A percentile compares a stretch with the other conserved stretches of the same genome.
phyloP scores from a whole-genome alignment of 495 filamentous ascomycete genomes.

The Penicillium goetzii region DNA sequence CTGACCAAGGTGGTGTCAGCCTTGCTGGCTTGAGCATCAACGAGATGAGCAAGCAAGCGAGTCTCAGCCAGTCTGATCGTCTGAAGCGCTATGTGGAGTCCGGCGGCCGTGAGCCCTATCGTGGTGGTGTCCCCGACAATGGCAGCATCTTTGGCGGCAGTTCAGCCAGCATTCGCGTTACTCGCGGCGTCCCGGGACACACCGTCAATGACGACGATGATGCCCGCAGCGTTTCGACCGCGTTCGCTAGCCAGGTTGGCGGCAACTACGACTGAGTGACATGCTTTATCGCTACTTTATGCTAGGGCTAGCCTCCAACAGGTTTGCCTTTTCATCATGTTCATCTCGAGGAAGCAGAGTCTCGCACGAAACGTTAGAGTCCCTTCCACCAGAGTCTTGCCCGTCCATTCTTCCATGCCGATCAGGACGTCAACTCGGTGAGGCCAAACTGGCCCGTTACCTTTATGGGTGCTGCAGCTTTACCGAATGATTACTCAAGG shows the following conservation, averaged over 20 bases:
- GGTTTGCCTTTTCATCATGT: constrained; percentile 23
- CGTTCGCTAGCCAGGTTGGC: constrained; percentile 93
- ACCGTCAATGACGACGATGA: constrained; percentile 74
- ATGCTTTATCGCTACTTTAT: constrained; percentile 13
- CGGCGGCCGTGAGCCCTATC: constrained; percentile 59
- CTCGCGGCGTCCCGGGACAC: constrained; percentile 53
- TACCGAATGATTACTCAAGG: constrained; percentile 18
- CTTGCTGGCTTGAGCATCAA: constrained; percentile 79
- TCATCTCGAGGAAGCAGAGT: constrained; percentile 25
- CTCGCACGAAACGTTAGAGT: constrained; percentile 27
- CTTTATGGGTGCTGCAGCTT: constrained; percentile 9
- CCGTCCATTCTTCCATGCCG: constrained; percentile 27
- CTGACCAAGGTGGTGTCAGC: constrained; percentile 84
- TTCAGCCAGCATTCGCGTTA: constrained; percentile 61
- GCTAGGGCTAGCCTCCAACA: constrained; percentile 25
- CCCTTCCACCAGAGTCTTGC: constrained; percentile 33
- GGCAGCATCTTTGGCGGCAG: constrained; percentile 79
- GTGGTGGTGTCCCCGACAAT: constrained; percentile 53
- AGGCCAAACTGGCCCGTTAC: constrained; percentile 18
- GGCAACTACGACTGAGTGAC: constrained; percentile 83
- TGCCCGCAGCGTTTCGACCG: constrained; percentile 90
- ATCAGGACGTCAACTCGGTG: constrained; percentile 26
- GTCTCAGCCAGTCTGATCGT: constrained; percentile 83
- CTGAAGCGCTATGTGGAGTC: constrained; percentile 89
- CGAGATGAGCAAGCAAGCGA: constrained; percentile 73